Base-by-base conservation (phyloP, 2,329 filamentous ascomycete species). In the Fusarium subtropicale region DNA sequence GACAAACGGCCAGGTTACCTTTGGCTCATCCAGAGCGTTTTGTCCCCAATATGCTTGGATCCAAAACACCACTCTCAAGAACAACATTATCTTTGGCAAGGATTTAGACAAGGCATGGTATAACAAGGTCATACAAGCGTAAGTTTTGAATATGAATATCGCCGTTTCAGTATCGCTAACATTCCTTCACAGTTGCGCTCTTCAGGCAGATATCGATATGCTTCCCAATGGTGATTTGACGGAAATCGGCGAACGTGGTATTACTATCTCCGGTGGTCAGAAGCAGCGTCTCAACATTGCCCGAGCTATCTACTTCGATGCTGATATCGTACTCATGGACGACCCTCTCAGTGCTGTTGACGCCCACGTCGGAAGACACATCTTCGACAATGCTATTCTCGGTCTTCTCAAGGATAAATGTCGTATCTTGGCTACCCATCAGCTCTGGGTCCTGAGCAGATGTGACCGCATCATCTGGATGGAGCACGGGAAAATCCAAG, bases 41-140 rank as follows among this genome's bases (percentile, higher is more conserved):
- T 98, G 96, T 71, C 95, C 95, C 0, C 95, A 99, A 77, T 97
- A 97, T 76, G 93, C 96, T 0, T 99, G 96, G 96, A 97, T 99
- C 50, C 95, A 98, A 76, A 98, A 98, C 75, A 86, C 93, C 0
- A 92, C 91, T 1, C 87, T 98, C 5, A 90, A 89, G 66, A 89
- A 97, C 34, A 99, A 99, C 75, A 97, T 99, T 62, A 80, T 93
- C 1, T 98, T 98, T 75, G 95, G 95, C 13, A 95, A 93, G 71
- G 87, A 89, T 0, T 87, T 91, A 80, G 85, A 97, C 54, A 85
- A 85, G 60, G 81, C 83, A 5, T 97, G 95, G 94, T 97, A 97
- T 75, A 86, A 91, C 45, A 81, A 91, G 53, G 94, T 97, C n/a
- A 85, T 97, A 33, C 87, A 91, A 76, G 93, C 93, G 81, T 84